These are phyloP conservation scores for Phytopythium vexans DNA, from an alignment of 352 stramenopile species.

Conservation along the genomic window DNA sequence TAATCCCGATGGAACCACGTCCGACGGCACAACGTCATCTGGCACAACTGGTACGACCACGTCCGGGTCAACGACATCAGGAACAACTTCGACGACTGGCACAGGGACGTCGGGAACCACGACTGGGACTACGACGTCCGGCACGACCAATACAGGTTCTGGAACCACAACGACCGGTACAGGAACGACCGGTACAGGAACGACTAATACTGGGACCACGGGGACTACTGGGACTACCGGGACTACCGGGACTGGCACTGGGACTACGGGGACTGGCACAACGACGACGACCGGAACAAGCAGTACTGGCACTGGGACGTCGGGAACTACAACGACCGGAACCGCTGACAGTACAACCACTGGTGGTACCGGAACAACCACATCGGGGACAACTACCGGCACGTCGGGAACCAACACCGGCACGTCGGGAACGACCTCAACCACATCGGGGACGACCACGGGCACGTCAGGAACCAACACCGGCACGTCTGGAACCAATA, in stretches of 20 bases:
- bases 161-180: constrained; percentile 8
- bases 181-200: constrained; percentile 1
- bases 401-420: constrained; percentile 10
- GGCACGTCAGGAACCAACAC: neutral
- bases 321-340: neutral
- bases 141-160: too few species aligned
- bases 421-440: too few species aligned
- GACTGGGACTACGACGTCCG: constrained; percentile 4
- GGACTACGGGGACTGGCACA: too few species aligned
- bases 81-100: constrained; percentile 4
- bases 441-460: too few species aligned
- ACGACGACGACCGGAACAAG: constrained; percentile 14
- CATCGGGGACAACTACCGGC: constrained; percentile 7
- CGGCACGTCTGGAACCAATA: neutral
- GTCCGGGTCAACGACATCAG: neutral
- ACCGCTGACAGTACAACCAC: constrained; percentile 16
- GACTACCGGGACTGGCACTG: too few species aligned
- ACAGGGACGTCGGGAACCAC: too few species aligned
- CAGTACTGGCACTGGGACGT: neutral
- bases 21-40: too few species aligned
- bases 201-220: too few species aligned
- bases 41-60: neutral
- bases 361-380: constrained; percentile 3
- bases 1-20: too few species aligned
- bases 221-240: too few species aligned